Evolutionary conservation across 2,329 filamentous ascomycete genomes (phyloP).

Genomic region (Hymenoscyphus occultus): DNA sequence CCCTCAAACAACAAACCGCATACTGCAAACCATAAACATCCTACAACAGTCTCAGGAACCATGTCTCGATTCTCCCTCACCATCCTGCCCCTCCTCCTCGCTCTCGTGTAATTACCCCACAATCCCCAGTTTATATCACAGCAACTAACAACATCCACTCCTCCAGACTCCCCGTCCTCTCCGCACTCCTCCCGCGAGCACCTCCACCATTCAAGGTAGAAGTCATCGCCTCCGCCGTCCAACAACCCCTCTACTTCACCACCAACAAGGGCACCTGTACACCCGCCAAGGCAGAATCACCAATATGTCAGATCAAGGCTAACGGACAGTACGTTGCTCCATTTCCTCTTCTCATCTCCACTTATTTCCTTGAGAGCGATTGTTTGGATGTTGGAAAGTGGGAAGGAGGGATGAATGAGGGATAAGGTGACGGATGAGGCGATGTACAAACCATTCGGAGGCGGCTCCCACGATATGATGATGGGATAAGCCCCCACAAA

Average conservation of each 20-base stretch:
- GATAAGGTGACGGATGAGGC: no score
- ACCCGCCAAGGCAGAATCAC: not conserved
- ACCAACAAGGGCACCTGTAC: no score
- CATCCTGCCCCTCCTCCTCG: not conserved
- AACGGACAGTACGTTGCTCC: not conserved
- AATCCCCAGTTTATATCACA: not conserved
- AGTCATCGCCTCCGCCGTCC: not conserved
- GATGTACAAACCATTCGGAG: not conserved
- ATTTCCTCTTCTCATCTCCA: no score
- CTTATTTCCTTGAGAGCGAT: not conserved
- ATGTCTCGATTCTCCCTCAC: conserved; percentile 2
- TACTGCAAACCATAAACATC: no score
- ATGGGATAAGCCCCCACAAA: not conserved
- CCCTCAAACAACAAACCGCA: no score
- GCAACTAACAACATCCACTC: not conserved
- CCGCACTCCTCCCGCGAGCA: not conserved
- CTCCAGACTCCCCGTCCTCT: conserved; percentile 3
- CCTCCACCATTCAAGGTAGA: conserved; percentile 3
- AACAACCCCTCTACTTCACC: conserved; percentile 5
- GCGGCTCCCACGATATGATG: not conserved
- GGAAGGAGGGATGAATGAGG: no score
- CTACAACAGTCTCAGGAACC: not conserved
- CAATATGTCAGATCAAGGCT: not conserved
- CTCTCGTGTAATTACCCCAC: conserved; percentile 2
- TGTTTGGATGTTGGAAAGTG: no score